Conservation (phyloP, 805 yeast species). For the Nematodospora valgi region DNA sequence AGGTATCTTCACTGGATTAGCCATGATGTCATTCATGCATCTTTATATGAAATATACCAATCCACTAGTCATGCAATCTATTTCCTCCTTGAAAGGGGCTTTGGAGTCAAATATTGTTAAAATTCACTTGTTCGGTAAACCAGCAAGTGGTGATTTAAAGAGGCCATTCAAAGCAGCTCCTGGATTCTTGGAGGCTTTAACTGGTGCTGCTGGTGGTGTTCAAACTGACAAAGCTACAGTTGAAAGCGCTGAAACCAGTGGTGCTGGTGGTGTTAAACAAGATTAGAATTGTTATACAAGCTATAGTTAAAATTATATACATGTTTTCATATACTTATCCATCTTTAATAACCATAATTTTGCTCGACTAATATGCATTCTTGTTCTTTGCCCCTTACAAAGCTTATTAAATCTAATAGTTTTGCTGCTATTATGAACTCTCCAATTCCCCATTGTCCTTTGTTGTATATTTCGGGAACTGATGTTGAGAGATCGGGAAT, state of each 20-base stretch:
- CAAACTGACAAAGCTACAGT: slow-evolving; percentile 86
- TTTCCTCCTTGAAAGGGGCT: slow-evolving; percentile 86
- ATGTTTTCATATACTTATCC: not conserved
- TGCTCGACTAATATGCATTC: slow-evolving; percentile 38
- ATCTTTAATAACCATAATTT: slow-evolving; percentile 1
- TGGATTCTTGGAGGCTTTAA: slow-evolving; percentile 52
- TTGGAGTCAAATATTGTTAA: slow-evolving; percentile 86
- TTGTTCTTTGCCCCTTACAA: slow-evolving; percentile 42
- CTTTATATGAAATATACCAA: slow-evolving; percentile 95
- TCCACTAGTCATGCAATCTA: slow-evolving; percentile 92
- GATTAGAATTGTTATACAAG: slow-evolving; percentile 43
- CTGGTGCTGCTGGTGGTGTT: slow-evolving; percentile 46
- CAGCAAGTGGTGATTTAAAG: slow-evolving; percentile 86
- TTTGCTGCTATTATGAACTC: slow-evolving; percentile 49
- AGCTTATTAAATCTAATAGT: slow-evolving; percentile 50
- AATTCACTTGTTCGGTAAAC: slow-evolving; percentile 80
- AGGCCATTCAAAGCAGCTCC: slow-evolving; percentile 91
- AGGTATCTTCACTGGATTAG: slow-evolving; percentile 81
- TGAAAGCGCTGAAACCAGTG: slow-evolving; percentile 79
- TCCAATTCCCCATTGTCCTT: slow-evolving; percentile 48
- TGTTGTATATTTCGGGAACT: slow-evolving; percentile 56
- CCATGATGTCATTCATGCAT: slow-evolving; percentile 99
- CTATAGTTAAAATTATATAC: not conserved
- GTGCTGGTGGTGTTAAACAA: slow-evolving; percentile 84
- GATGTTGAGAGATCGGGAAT: slow-evolving; percentile 46